phyloP scores from a whole-genome alignment of 805 yeast genomes.

The Priceomyces castillae region DNA sequence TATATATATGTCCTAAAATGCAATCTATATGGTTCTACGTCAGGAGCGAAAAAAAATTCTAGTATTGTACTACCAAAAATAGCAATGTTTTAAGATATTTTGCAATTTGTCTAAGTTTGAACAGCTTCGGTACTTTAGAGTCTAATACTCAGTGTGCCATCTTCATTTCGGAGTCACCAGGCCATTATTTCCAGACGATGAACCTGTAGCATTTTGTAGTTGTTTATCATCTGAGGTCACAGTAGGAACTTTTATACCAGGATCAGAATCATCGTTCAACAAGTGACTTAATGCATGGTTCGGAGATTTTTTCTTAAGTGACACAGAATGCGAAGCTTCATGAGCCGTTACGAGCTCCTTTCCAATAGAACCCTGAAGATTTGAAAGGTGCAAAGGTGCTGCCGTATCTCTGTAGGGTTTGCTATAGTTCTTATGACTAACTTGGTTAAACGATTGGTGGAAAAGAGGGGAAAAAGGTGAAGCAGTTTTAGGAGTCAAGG shows the following conservation, averaged over 20 bases:
- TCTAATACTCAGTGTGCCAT: too few relatives aligned
- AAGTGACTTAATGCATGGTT: conserved; percentile 1
- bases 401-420: not conserved
- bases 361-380: not conserved
- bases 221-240: too few relatives aligned
- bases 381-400: not conserved
- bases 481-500: conserved; percentile 29
- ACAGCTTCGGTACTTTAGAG: too few relatives aligned
- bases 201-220: too few relatives aligned
- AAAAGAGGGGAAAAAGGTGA: conserved; percentile 41
- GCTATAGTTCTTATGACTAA: conserved; percentile 3
- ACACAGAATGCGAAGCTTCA: not conserved
- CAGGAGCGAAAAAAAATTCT: too few relatives aligned
- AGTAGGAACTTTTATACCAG: not conserved
- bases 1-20: too few relatives aligned
- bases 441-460: conserved; percentile 34
- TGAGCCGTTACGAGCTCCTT: not conserved
- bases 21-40: too few relatives aligned
- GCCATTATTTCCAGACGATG: too few relatives aligned
- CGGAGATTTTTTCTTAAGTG: conserved; percentile 1
- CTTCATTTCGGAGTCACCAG: too few relatives aligned
- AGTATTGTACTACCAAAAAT: too few relatives aligned
- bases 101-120: too few relatives aligned
- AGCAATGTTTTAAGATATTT: too few relatives aligned
- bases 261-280: conserved; percentile 3